Conservation (phyloP, 768 basidiomycete species). For the Lentinula aciculospora region DNA sequence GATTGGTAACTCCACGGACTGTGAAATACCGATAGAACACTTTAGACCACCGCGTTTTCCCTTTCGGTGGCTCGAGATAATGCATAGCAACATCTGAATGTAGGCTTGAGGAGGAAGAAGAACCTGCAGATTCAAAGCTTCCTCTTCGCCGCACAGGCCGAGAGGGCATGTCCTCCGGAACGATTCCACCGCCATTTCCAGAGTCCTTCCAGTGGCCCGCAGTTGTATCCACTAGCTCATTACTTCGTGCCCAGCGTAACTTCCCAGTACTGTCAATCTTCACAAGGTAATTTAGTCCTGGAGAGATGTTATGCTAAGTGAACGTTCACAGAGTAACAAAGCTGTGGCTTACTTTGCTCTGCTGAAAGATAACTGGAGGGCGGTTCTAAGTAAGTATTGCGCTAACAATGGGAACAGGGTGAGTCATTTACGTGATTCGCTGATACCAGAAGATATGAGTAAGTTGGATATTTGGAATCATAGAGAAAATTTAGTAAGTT, state of each 20-base stretch:
- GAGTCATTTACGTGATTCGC: background rate
- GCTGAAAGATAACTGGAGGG: constrained; percentile 45
- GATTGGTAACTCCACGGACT: constrained; percentile 43
- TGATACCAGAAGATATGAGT: background rate
- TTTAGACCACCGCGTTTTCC: constrained; percentile 31
- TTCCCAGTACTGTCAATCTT: constrained; percentile 47
- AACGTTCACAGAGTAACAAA: background rate
- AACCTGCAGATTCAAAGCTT: constrained; percentile 15
- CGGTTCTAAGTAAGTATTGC: too few species aligned
- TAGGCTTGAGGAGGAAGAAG: constrained; percentile 10
- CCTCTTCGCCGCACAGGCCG: constrained; percentile 13
- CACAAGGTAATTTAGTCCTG: constrained; percentile 62
- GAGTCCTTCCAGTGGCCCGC: constrained; percentile 59
- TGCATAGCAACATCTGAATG: constrained; percentile 33
- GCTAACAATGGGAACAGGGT: too few species aligned
- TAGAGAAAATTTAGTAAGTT: background rate
- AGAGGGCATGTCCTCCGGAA: constrained; percentile 29
- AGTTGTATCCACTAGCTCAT: constrained; percentile 55
- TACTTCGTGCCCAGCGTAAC: constrained; percentile 53
- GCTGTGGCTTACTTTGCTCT: constrained; percentile 40
- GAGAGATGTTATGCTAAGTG: background rate
- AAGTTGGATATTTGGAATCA: background rate
- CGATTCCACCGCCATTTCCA: constrained; percentile 48
- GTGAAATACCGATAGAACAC: constrained; percentile 42
- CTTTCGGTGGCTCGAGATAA: constrained; percentile 28